Conservation (phyloP, 2,329 filamentous ascomycete genomes). For the Talaromyces marneffei region DNA sequence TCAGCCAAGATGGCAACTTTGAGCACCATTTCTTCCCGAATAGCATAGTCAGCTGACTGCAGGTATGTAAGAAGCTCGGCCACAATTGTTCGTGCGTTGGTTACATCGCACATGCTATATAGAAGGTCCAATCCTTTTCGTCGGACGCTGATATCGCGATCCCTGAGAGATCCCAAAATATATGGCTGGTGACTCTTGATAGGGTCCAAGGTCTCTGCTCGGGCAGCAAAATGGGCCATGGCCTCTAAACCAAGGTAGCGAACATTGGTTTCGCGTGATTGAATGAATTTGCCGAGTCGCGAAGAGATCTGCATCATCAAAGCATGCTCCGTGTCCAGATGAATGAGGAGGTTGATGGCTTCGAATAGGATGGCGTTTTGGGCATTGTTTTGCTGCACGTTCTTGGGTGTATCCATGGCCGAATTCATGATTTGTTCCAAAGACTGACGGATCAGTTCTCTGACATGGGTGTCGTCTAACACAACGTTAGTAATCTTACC, state of each 20-base stretch:
- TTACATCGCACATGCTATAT: constrained; percentile 98
- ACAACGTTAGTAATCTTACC: constrained; percentile 1
- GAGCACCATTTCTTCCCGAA: constrained; percentile 97
- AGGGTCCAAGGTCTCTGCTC: constrained; percentile 87
- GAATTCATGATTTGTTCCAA: constrained; percentile 85
- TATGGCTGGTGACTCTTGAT: constrained; percentile 98
- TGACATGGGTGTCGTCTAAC: constrained; percentile 81
- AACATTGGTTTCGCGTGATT: constrained; percentile 94
- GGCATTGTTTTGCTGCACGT: constrained; percentile 98
- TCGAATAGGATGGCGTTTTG: constrained; percentile 98
- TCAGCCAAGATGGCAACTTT: constrained; percentile 98
- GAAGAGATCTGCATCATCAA: constrained; percentile 95
- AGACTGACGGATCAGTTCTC: constrained; percentile 85
- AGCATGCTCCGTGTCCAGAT: constrained; percentile 88
- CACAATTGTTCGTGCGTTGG: constrained; percentile 91
- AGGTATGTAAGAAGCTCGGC: constrained; percentile 89
- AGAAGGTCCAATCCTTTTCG: constrained; percentile 91
- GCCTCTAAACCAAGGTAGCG: constrained; percentile 92
- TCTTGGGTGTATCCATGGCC: constrained; percentile 91
- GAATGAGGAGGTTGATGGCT: constrained; percentile 96
- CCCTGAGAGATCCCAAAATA: constrained; percentile 87
- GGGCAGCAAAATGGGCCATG: constrained; percentile 94
- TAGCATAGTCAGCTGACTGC: constrained; percentile 94
- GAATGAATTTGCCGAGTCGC: constrained; percentile 88
- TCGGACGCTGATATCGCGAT: constrained; percentile 93